These are phyloP conservation scores for Aspergillus thermomutatus DNA, from an alignment of 2,329 filamentous ascomycete species.

Conservation along the genomic window DNA sequence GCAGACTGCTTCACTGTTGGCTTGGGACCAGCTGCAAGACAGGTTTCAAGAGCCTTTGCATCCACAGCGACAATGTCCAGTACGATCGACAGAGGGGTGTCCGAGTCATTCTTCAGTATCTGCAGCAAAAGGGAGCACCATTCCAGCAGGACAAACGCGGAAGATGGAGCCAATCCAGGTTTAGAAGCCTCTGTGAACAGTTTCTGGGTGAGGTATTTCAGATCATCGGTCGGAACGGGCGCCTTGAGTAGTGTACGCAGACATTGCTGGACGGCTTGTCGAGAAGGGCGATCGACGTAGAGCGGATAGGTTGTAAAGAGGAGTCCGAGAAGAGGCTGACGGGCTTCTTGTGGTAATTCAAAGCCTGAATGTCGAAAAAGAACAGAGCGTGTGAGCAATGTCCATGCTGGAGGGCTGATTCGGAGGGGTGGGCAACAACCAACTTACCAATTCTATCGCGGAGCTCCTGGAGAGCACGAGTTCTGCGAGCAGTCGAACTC, in stretches of 20 bases:
- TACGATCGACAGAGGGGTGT: conserved; percentile 55
- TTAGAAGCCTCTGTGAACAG: conserved; percentile 74
- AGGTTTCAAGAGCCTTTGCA: conserved; percentile 74
- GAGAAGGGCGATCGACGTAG: conserved; percentile 81
- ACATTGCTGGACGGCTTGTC: conserved; percentile 78
- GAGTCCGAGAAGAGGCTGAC: conserved; percentile 58
- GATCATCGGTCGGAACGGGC: conserved; percentile 46
- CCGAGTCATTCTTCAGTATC: conserved; percentile 64
- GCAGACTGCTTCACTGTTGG: conserved; percentile 68
- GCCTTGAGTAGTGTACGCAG: conserved; percentile 65
- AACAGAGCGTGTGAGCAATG: not conserved
- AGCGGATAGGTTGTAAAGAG: conserved; percentile 85
- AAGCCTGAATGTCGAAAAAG: conserved; percentile 22
- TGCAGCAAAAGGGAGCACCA: conserved; percentile 83
- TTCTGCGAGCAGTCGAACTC: conserved; percentile 41
- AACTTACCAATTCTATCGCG: conserved; percentile 43
- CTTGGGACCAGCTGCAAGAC: conserved; percentile 64
- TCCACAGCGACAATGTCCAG: conserved; percentile 64
- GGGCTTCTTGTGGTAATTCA: conserved; percentile 29
- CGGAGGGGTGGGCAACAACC: not conserved
- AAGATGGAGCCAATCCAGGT: conserved; percentile 70
- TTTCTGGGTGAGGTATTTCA: conserved; percentile 60
- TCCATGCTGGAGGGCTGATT: not conserved
- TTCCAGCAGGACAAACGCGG: conserved; percentile 83
- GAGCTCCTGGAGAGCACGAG: conserved; percentile 41